phyloP scores from a whole-genome alignment of 306 rosid genomes.

The Cicer bijugum region DNA sequence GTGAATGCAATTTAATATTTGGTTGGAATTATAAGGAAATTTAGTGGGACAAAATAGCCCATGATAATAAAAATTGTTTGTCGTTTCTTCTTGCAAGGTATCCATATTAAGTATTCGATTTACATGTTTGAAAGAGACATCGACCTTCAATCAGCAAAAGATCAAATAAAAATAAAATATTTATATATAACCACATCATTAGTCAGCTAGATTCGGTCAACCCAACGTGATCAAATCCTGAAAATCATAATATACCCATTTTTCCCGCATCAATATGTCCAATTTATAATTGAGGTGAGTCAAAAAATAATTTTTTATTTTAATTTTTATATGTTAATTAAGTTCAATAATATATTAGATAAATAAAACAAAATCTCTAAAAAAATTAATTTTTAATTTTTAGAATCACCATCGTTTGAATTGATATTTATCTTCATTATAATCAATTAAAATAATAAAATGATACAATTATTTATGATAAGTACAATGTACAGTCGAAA shows the following conservation, averaged over 20 bases:
- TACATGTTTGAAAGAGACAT: slow-evolving; percentile 25
- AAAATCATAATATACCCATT: not conserved
- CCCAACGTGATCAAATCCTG: not conserved
- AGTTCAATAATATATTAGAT: too few species aligned
- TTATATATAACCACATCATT: not conserved
- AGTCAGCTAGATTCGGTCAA: not conserved
- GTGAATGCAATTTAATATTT: too few species aligned
- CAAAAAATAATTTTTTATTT: too few species aligned
- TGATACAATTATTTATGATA: too few species aligned
- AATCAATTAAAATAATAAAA: too few species aligned
- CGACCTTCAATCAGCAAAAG: not conserved
- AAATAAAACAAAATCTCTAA: too few species aligned
- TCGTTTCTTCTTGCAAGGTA: slow-evolving; percentile 25
- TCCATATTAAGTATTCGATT: slow-evolving; percentile 6
- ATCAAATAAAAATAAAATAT: slow-evolving; percentile 13
- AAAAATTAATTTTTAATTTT: too few species aligned
- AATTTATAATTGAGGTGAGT: not conserved
- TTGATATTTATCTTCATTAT: too few species aligned
- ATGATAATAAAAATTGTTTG: slow-evolving; percentile 1
- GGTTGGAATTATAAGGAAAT: too few species aligned
- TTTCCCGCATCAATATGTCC: slow-evolving; percentile 13
- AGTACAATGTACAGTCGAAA: too few species aligned
- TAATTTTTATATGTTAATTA: too few species aligned
- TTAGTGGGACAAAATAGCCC: not conserved
- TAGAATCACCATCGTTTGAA: too few species aligned